These are phyloP conservation scores for Fusarium buharicum DNA, from an alignment of 2,329 filamentous ascomycete genomes.

Conservation along the genomic window DNA sequence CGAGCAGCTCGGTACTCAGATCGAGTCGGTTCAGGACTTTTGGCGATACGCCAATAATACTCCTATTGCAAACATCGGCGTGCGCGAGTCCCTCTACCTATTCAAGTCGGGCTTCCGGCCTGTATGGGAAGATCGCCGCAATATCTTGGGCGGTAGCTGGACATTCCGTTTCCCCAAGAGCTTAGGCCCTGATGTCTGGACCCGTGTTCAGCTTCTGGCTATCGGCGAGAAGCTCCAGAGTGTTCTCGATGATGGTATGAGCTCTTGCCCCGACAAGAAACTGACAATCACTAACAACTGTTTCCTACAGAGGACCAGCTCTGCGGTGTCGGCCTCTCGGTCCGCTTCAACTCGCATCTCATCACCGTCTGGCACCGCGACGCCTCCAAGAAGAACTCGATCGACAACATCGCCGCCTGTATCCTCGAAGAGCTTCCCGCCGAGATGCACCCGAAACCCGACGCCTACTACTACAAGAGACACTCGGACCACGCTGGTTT, in stretches of 20 bases:
- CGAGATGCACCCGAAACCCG: conserved; percentile 76
- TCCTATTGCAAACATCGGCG: conserved; percentile 78
- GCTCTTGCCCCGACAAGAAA: neutral
- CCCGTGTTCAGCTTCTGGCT: conserved; percentile 80
- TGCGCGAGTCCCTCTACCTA: conserved; percentile 81
- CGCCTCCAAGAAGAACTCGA: conserved; percentile 79
- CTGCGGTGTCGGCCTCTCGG: conserved; percentile 86
- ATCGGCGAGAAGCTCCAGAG: conserved; percentile 84
- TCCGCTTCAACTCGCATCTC: conserved; percentile 88
- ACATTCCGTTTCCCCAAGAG: conserved; percentile 89
- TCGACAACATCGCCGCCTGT: conserved; percentile 77
- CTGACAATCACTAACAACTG: conserved; percentile 20
- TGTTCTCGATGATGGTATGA: conserved; percentile 74
- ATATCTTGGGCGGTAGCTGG: conserved; percentile 87
- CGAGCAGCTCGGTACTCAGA: conserved; percentile 70
- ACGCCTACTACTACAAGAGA: conserved; percentile 86
- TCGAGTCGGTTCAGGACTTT: conserved; percentile 86
- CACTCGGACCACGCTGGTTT: conserved; percentile 90
- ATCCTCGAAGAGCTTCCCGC: conserved; percentile 78
- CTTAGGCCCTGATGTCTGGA: conserved; percentile 80
- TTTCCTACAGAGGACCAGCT: conserved; percentile 76
- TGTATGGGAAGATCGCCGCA: conserved; percentile 87
- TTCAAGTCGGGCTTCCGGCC: conserved; percentile 82
- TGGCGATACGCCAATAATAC: conserved; percentile 87
- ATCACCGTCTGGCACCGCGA: conserved; percentile 96